Evolutionary conservation across 108 stramenopile species (phyloP), one percentile per base, ranked within the genome.

Genomic region (Cyclostephanos invisitatus): DNA sequence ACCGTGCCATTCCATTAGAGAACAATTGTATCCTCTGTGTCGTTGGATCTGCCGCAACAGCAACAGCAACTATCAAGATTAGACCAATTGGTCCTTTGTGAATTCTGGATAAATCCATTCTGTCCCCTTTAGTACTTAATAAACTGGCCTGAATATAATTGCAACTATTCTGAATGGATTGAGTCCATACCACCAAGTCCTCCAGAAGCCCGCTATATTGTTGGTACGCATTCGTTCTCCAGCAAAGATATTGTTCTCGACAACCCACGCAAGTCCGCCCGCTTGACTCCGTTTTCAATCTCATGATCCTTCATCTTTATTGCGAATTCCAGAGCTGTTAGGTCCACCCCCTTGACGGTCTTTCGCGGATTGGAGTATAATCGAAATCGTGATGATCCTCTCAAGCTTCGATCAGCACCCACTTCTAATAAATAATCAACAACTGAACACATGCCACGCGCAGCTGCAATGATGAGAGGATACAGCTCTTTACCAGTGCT

Each of bases 401-500:
- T 62, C 17, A 70, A 38, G n/a, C 47, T 60, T 6, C 1, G 21
- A 24, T 69, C 24, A 14, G 82, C 82, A 28, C 75, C 67, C 7
- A 40, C 37, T 35, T 47, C 55, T 28, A 94, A 50, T 5, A 94
- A 53, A 66, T 90, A 94, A 58, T 90, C 55, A 20, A 94, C 93
- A 15, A 91, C 86, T 6, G 66, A 82, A 22, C 83, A 84, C 93
- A 94, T 91, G 22, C 83, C 93, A 21, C 93, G 84, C 48, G 86
- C 90, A 9, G 93, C 83, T 27, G 90, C 89, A 50, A 91, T 91
- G 64, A 87, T 82, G 24, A 94, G 84, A 24, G 89, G 83, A 47
- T 90, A 89, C 44, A 88, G 38, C 50, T 82, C 68, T 48, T 27
- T 59, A 1, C 81, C 81, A 25, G 50, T 51, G 21, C 66, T 70